Base-by-base conservation (phyloP, 192 early-diverging fungal genomes). In the Entomortierella chlamydospora region DNA sequence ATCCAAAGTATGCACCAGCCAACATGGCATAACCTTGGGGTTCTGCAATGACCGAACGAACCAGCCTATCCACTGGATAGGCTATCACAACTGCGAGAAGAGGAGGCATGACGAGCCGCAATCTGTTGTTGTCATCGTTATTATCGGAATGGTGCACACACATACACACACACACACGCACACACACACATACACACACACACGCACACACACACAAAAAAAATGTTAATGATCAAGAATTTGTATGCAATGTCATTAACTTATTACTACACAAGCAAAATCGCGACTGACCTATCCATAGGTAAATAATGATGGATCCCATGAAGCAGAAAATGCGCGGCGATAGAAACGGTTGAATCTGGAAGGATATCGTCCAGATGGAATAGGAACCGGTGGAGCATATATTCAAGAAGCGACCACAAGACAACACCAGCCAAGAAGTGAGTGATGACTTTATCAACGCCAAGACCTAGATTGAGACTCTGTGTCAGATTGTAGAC, bases 61-160 rank as follows among this genome's bases (percentile, higher is more conserved):
- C 69, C 67, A 83, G 33, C 29, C 62, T 70, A 66, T 92, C 67
- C 50, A 94, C 78, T 56, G 90, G 93, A 54, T 82, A 61, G 2
- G 90, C 87, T n/a, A 98, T 84, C 12, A 85, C 77, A 34, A 93
- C 70, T 0, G 84, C 91, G 33, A 98, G 89, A 23, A 90, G 94
- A 25, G 97, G 96, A 15, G 97, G 97, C 94, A 97, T 96, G 8
- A 99, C 97, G n/a, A 99, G 90, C 12, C 97, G 91, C 83, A 96
- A 71, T 77, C 92, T 93, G 72, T 37, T n/a, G n/a, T 45, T 9
- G n/a, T 33, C 13, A 29, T 31, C 2, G 37, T n/a, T 25, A n/a
- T n/a, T n/a, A n/a, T n/a, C n/a, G n/a, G n/a, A n/a, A n/a, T n/a
- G n/a, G n/a, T n/a, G n/a, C n/a, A n/a, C n/a, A n/a, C n/a, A n/a